phyloP scores from a whole-genome alignment of 2,329 filamentous ascomycete species.

The Cephalotrichum gorgonifer region DNA sequence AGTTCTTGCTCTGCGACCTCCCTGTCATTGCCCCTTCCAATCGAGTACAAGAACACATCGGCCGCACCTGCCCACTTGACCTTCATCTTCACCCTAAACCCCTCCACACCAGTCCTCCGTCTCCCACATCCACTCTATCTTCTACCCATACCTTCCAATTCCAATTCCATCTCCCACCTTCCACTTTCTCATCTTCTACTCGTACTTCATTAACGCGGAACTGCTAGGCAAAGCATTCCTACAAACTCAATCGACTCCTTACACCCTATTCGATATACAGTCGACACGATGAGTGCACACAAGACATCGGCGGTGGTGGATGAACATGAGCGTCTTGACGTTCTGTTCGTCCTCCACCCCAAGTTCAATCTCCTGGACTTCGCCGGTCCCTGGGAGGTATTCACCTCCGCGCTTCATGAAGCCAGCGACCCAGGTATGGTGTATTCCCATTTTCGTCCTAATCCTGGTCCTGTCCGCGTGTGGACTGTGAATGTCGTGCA shows the following conservation, averaged over 20 bases:
- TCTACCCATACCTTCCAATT: not conserved
- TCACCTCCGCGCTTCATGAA: conserved; percentile 40
- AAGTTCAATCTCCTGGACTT: conserved; percentile 52
- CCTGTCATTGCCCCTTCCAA: not conserved
- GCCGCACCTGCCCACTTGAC: not conserved
- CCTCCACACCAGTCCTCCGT: conserved; percentile 2
- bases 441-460: too few relatives aligned
- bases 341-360: conserved; percentile 49
- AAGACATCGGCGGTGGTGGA: conserved; percentile 50
- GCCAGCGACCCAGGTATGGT: conserved; percentile 42
- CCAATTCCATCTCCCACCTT: not conserved
- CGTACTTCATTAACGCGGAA: not conserved
- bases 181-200: not conserved
- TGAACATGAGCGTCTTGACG: conserved; percentile 39
- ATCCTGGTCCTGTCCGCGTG: too few relatives aligned
- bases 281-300: conserved; percentile 42
- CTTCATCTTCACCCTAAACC: not conserved
- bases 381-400: conserved; percentile 42
- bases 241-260: not conserved
- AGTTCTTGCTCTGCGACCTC: not conserved
- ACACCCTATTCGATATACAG: not conserved
- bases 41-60: not conserved
- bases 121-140: not conserved
- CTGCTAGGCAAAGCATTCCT: not conserved
- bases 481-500: too few relatives aligned